phyloP scores from a whole-genome alignment of 331 rosid species.

The Arachis monticola region DNA sequence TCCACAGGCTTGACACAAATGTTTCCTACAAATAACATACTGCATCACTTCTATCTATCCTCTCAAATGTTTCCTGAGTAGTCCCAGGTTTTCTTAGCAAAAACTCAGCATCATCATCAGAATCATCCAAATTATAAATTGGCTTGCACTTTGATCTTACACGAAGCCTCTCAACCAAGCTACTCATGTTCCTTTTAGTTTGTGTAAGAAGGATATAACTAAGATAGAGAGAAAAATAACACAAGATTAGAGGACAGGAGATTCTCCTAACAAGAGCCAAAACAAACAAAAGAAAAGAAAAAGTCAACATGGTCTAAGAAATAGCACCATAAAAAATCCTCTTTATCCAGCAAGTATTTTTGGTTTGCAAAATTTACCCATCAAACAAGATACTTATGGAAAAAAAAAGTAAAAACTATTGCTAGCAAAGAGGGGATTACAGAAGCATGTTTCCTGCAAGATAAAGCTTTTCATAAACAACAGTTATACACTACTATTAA shows the following conservation, averaged over 20 bases:
- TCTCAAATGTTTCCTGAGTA: slow-evolving; percentile 66
- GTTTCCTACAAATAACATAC: slow-evolving; percentile 50
- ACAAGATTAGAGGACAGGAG: too few relatives aligned
- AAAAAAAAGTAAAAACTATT: not conserved
- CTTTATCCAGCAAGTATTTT: too few relatives aligned
- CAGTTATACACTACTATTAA: not conserved
- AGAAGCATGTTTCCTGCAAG: slow-evolving; percentile 13
- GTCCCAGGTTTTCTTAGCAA: slow-evolving; percentile 62
- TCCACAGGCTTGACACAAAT: too few relatives aligned
- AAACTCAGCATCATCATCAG: slow-evolving; percentile 87
- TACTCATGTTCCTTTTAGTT: slow-evolving; percentile 90
- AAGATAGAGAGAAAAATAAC: too few relatives aligned
- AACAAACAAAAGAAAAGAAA: too few relatives aligned
- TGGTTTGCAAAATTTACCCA: not conserved
- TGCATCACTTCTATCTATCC: slow-evolving; percentile 73
- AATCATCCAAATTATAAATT: slow-evolving; percentile 82
- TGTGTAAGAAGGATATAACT: too few relatives aligned
- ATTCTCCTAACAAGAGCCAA: too few relatives aligned
- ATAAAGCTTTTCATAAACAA: not conserved
- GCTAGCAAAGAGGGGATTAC: not conserved
- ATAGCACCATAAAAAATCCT: slow-evolving; percentile 6
- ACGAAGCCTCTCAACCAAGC: slow-evolving; percentile 99
- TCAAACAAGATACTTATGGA: slow-evolving; percentile 19
- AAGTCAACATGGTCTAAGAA: slow-evolving; percentile 2
- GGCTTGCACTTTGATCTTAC: slow-evolving; percentile 96